Percentiles rank a stretch among this genome's conserved stretches.
phyloP scores from a whole-genome alignment of 2,329 filamentous ascomycete species.

The Colletotrichum acutatum region DNA sequence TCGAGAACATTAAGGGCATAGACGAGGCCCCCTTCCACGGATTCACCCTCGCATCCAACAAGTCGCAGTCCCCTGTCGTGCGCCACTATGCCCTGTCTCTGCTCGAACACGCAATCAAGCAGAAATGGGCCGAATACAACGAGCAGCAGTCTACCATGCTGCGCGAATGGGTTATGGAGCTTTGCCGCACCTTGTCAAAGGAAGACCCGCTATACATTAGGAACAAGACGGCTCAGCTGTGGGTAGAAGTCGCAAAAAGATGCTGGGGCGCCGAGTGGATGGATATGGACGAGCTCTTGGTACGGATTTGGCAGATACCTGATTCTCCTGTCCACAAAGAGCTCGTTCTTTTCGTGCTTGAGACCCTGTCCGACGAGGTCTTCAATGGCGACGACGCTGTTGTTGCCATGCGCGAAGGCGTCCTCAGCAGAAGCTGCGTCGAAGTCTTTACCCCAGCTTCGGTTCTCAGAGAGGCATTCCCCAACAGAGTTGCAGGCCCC shows the following conservation, averaged over 20 bases:
- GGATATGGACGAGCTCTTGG: conserved; percentile 89
- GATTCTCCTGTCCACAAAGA: conserved; percentile 77
- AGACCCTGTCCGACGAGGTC: conserved; percentile 93
- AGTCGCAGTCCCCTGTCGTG: conserved; percentile 80
- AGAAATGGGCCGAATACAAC: conserved; percentile 82
- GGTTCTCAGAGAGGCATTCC: conserved; percentile 81
- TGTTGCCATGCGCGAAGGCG: conserved; percentile 83
- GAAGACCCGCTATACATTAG: conserved; percentile 85
- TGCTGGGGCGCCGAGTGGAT: conserved; percentile 94
- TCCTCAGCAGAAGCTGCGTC: conserved; percentile 88
- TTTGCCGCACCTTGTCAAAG: conserved; percentile 77
- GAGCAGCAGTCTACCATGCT: conserved; percentile 75
- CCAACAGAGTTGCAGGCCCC: conserved; percentile 74
- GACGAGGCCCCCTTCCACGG: conserved; percentile 86
- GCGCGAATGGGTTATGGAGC: conserved; percentile 80
- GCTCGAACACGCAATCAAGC: conserved; percentile 88
- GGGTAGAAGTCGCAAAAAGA: conserved; percentile 94
- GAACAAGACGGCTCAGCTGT: conserved; percentile 94
- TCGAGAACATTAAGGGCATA: conserved; percentile 86
- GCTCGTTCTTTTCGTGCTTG: conserved; percentile 87
- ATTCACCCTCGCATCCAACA: conserved; percentile 82
- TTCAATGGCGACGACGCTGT: conserved; percentile 91
- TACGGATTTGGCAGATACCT: conserved; percentile 82
- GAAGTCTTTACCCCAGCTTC: conserved; percentile 89
- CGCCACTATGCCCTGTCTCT: conserved; percentile 95